Conservation (phyloP, 78 protist species). For the Creolimax fragrantissima region DNA sequence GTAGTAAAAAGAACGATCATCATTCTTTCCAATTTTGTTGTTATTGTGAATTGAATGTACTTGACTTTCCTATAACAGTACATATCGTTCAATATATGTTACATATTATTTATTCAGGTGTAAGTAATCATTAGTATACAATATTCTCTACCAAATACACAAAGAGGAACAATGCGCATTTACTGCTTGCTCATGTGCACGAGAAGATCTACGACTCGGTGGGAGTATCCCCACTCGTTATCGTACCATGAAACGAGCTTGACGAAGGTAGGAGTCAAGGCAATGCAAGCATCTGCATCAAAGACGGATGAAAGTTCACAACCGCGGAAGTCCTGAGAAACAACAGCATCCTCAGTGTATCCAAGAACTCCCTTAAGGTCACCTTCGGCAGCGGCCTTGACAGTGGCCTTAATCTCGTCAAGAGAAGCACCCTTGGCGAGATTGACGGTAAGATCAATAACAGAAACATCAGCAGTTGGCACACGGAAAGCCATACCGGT, state of each 20-base stretch:
- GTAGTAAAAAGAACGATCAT: too few species aligned
- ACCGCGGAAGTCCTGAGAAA: conserved; percentile 88
- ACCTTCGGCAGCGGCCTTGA: conserved; percentile 74
- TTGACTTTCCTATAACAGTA: too few species aligned
- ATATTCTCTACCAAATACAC: too few species aligned
- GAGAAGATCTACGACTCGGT: conserved; percentile 89
- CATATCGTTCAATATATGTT: too few species aligned
- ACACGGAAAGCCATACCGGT: conserved; percentile 99
- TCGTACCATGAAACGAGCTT: conserved; percentile 97
- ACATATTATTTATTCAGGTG: too few species aligned
- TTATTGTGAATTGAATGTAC: too few species aligned
- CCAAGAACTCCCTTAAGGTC: conserved; percentile 78
- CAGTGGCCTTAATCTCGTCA: conserved; percentile 74
- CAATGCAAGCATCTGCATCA: conserved; percentile 92
- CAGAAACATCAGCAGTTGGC: conserved; percentile 96
- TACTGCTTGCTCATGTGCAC: conserved; percentile 30
- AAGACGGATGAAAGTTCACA: conserved; percentile 84
- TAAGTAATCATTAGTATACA: too few species aligned
- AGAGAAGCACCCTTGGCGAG: conserved; percentile 77
- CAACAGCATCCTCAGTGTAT: conserved; percentile 92
- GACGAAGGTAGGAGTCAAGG: conserved; percentile 87
- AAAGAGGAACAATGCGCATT: too few species aligned
- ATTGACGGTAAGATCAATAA: conserved; percentile 90
- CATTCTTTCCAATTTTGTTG: too few species aligned
- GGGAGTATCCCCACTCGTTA: conserved; percentile 96